phyloP scores from a whole-genome alignment of 75 land plant species.

The Picea sitchensis region DNA sequence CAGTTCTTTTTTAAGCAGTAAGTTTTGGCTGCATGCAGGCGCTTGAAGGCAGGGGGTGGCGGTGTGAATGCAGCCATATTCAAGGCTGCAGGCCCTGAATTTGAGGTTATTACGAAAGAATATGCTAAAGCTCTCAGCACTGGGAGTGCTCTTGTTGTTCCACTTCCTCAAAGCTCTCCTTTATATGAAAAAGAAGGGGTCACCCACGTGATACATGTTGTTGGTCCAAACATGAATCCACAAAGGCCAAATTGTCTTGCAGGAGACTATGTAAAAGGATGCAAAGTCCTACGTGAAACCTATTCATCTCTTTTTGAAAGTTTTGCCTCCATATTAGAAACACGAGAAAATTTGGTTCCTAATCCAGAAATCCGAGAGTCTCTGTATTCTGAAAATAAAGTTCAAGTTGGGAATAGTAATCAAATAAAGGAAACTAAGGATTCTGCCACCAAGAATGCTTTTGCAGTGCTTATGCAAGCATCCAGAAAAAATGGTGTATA shows the following conservation, averaged over 20 bases:
- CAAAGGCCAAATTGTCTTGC: constrained; percentile 70
- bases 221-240: constrained; percentile 99
- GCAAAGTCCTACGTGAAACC: constrained; percentile 56
- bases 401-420: not conserved
- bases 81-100: constrained; percentile 65
- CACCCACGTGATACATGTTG: constrained; percentile 91
- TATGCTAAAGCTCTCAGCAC: constrained; percentile 56
- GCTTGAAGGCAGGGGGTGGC: constrained; percentile 91
- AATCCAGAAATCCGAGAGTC: not conserved
- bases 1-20: too few relatives aligned
- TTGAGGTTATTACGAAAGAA: constrained; percentile 74
- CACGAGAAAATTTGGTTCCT: not conserved
- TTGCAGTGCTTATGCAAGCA: constrained; percentile 42
- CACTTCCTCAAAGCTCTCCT: constrained; percentile 71
- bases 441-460: constrained; percentile 25
- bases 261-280: constrained; percentile 73
- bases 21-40: constrained; percentile 42
- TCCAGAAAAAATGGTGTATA: constrained; percentile 20
- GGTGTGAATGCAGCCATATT: constrained; percentile 96
- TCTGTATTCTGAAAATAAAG: not conserved
- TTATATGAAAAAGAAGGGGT: constrained; percentile 70
- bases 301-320: constrained; percentile 70
- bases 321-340: constrained; percentile 40
- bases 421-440: constrained; percentile 8
- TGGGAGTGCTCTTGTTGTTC: constrained; percentile 69